Evolutionary conservation across 2,329 filamentous ascomycete species (phyloP).

Genomic region (Sporothrix globosa): DNA sequence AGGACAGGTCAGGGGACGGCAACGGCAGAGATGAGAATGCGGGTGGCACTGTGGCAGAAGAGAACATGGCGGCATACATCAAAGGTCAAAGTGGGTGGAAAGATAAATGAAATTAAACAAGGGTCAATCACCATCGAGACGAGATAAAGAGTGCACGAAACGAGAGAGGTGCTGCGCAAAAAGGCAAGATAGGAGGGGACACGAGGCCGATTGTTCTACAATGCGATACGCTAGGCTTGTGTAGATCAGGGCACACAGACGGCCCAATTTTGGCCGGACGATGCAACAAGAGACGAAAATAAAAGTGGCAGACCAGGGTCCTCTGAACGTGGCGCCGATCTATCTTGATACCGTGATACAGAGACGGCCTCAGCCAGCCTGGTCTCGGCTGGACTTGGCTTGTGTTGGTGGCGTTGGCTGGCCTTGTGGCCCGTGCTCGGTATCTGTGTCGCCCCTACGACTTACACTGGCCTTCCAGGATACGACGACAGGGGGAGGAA

Average conservation of each 20-base stretch:
- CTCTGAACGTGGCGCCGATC: constrained; percentile 28
- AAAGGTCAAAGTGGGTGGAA: no score
- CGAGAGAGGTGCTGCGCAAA: background rate
- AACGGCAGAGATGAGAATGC: background rate
- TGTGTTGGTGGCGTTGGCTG: background rate
- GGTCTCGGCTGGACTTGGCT: background rate
- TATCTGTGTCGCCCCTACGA: background rate
- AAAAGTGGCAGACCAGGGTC: background rate
- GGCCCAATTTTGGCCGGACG: background rate
- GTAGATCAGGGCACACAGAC: background rate
- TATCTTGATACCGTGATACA: constrained; percentile 25
- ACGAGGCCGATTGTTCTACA: background rate
- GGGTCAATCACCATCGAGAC: background rate
- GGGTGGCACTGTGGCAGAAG: background rate
- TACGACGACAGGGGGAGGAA: background rate
- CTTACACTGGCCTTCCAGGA: background rate
- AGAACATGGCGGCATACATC: background rate
- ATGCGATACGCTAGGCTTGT: background rate
- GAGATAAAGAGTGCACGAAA: background rate
- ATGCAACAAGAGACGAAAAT: constrained; percentile 1
- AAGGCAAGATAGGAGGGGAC: background rate
- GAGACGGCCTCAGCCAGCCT: background rate
- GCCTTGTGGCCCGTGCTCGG: constrained; percentile 19
- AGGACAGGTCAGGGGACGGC: background rate
- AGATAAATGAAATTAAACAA: background rate